Evolutionary conservation across 345 rosid species (phyloP), one percentile per base, ranked within the genome.

Genomic region (Excoecaria agallocha): DNA sequence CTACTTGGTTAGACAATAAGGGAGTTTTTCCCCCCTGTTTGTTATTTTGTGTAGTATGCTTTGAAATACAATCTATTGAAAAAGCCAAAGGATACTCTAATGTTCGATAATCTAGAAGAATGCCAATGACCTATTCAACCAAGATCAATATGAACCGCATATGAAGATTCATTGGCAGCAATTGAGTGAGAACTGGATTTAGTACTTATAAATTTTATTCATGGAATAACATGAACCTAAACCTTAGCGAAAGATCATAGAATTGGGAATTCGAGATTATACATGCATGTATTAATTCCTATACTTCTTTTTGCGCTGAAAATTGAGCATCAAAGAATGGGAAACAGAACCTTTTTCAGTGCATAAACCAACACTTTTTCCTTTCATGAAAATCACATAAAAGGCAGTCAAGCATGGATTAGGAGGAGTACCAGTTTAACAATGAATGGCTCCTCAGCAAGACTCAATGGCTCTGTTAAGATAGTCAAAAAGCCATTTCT

Each of bases 401-500:
- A 46, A 52, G 0, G 41, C 35, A 65, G 12, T 10, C 15, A 5
- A 15, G 45, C 66, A 46, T 22, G 35, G 73, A 62, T 72, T 50
- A 68, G 54, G 58, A 62, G 78, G 62, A 17, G 24, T 69, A 95
- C 98, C 99, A 90, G 99, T 81, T 90, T 86, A 81, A 93, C 99
- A 66, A 96, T 87, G 84, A 88, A 91, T 64, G 97, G 98, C 82
- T 96, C 99, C 83, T 89, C 89, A 45, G 84, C 78, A 68, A 85
- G 86, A 83, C 91, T 90, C 64, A 96, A 71, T 9, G 99, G 99
- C 78, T 85, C 90, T 8, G 93, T 89, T 65, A 95, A 80, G 51
- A 93, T 75, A 4, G 99, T 96, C 63, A 93, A 77, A 83, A 89
- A 90, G 30, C 94, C 94, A 75, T 91, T 93, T 78, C 93, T 86